phyloP scores from a whole-genome alignment of 2,329 filamentous ascomycete genomes.

The Aspergillus pseudonomiae region DNA sequence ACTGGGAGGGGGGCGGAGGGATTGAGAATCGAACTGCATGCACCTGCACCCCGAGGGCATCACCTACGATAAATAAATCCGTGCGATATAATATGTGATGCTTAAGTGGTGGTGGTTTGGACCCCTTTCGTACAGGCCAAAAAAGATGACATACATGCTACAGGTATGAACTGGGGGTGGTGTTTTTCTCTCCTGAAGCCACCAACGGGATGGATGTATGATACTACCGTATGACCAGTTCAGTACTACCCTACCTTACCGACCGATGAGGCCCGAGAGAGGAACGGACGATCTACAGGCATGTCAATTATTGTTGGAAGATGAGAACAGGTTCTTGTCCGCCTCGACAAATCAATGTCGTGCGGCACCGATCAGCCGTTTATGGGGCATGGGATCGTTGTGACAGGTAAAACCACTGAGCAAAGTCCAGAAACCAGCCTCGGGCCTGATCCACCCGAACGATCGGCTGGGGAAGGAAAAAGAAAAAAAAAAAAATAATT shows the following conservation, averaged over 20 bases:
- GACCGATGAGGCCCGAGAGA: not conserved
- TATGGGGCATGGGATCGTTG: slow-evolving; percentile 36
- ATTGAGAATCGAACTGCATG: not conserved
- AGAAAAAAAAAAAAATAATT: not conserved
- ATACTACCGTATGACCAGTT: slow-evolving; percentile 3
- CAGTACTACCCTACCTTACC: slow-evolving; percentile 7
- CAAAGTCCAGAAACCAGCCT: not conserved
- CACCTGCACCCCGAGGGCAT: not conserved
- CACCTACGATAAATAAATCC: not conserved
- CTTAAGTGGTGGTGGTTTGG: not conserved
- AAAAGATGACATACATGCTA: not conserved
- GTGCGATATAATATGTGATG: not conserved
- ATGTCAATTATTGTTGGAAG: slow-evolving; percentile 12
- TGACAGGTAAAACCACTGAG: slow-evolving; percentile 35
- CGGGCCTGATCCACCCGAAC: slow-evolving; percentile 13
- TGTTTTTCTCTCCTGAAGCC: not conserved
- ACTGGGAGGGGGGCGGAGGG: too few species aligned
- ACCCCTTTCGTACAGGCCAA: too few species aligned
- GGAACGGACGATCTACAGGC: slow-evolving; percentile 17
- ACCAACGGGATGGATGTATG: not conserved
- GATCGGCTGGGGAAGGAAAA: slow-evolving; percentile 15
- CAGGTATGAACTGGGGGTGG: not conserved
- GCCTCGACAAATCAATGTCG: slow-evolving; percentile 23
- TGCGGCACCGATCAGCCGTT: slow-evolving; percentile 42
- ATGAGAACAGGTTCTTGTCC: slow-evolving; percentile 32